A percentile compares a stretch with the other conserved stretches of the same genome.
phyloP scores from a whole-genome alignment of 208 protist species.

The Leishmania braziliensis region DNA sequence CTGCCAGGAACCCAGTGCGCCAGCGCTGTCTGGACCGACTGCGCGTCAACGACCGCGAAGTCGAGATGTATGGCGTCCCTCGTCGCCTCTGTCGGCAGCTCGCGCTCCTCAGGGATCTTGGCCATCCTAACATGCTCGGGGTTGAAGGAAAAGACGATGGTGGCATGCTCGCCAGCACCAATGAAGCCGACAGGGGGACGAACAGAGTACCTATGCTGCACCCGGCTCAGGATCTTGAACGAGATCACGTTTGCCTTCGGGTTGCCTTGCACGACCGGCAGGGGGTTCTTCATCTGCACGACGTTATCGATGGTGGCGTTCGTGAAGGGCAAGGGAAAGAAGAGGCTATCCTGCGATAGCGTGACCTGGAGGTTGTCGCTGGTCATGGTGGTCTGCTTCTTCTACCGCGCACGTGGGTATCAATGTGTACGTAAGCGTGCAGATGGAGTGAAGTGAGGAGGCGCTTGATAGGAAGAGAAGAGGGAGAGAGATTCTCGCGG shows the following conservation, averaged over 20 bases:
- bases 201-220: conserved; percentile 74
- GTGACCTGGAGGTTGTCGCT: conserved; percentile 32
- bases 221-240: conserved; percentile 77
- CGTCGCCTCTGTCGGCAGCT: conserved; percentile 58
- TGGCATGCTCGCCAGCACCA: conserved; percentile 47
- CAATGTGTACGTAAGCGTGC: conserved; percentile 3
- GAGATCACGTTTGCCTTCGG: conserved; percentile 61
- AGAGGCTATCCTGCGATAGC: conserved; percentile 78
- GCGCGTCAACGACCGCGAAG: conserved; percentile 59
- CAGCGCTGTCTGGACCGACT: conserved; percentile 2
- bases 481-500: neutral
- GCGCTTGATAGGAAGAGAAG: neutral
- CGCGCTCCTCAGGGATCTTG: conserved; percentile 31
- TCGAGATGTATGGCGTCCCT: conserved; percentile 80
- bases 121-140: conserved; percentile 47
- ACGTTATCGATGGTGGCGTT: conserved; percentile 80
- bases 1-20: conserved; percentile 17
- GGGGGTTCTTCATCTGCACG: conserved; percentile 64
- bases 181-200: conserved; percentile 69
- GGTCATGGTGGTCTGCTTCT: conserved; percentile 14
- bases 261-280: conserved; percentile 36
- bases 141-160: conserved; percentile 69
- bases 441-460: conserved; percentile 3
- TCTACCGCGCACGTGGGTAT: neutral
- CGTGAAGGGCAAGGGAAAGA: conserved; percentile 80